A percentile compares a stretch with the other conserved stretches of the same genome.
phyloP scores from a whole-genome alignment of 805 yeast genomes.

The Maudiozyma barnettii region DNA sequence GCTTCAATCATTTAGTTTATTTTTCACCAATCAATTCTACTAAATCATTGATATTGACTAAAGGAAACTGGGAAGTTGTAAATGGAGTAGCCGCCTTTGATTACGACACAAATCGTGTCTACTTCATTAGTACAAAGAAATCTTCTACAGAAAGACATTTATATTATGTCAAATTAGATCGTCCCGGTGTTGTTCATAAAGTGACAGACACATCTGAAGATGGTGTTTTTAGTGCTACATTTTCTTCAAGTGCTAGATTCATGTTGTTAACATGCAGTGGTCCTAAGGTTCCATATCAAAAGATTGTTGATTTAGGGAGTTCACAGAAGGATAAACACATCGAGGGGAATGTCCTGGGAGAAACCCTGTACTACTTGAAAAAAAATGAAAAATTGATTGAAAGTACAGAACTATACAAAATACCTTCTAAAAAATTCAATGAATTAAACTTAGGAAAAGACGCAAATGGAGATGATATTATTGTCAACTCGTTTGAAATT shows the following conservation, averaged over 20 bases:
- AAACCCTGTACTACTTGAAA: conserved; percentile 29
- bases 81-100: conserved; percentile 60
- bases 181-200: conserved; percentile 30
- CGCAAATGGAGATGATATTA: conserved; percentile 36
- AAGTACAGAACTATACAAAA: conserved; percentile 35
- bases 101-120: conserved; percentile 38
- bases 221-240: conserved; percentile 64
- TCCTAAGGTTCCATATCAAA: conserved; percentile 73
- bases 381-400: conserved; percentile 34
- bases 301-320: conserved; percentile 46
- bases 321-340: conserved; percentile 9
- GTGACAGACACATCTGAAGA: conserved; percentile 44
- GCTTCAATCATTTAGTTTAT: conserved; percentile 71
- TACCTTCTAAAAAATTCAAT: conserved; percentile 51
- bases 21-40: conserved; percentile 60
- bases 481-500: conserved; percentile 64
- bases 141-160: conserved; percentile 80
- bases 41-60: conserved; percentile 49
- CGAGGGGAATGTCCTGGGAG: conserved; percentile 17
- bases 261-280: conserved; percentile 65
- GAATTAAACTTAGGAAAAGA: conserved; percentile 45
- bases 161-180: conserved; percentile 52
- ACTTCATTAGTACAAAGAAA: conserved; percentile 62
- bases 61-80: conserved; percentile 88
- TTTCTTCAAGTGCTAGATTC: conserved; percentile 71